These are phyloP conservation scores for Helicostylum pulchrum DNA, from an alignment of 192 early-diverging fungal species.

Conservation along the genomic window DNA sequence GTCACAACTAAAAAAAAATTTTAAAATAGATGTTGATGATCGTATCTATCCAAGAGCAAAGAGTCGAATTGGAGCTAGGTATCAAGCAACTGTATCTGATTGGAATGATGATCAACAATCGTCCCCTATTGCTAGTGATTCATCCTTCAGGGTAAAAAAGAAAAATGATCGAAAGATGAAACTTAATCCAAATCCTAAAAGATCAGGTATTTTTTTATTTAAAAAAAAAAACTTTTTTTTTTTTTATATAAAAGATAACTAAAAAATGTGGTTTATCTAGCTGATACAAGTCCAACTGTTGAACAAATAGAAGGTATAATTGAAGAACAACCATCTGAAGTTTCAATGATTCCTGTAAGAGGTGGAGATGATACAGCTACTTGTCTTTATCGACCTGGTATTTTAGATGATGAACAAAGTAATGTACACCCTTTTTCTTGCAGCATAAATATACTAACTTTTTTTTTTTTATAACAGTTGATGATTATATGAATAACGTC, in stretches of 20 bases:
- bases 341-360: not conserved
- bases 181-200: too few relatives aligned
- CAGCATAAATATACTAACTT: not conserved
- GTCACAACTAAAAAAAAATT: not conserved
- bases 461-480: constrained; percentile 32
- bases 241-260: too few relatives aligned
- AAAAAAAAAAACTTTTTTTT: too few relatives aligned
- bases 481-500: constrained; percentile 41
- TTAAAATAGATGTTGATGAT: constrained; percentile 59
- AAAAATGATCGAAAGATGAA: too few relatives aligned
- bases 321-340: too few relatives aligned
- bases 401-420: constrained; percentile 41
- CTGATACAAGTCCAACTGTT: too few relatives aligned
- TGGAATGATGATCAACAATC: too few relatives aligned
- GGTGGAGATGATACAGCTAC: constrained; percentile 37
- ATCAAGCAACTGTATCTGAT: constrained; percentile 75
- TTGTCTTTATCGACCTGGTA: constrained; percentile 34
- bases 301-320: not conserved
- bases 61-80: constrained; percentile 76
- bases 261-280: too few relatives aligned
- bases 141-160: too few relatives aligned
- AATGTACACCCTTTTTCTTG: not conserved
- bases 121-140: too few relatives aligned
- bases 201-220: too few relatives aligned
- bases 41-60: constrained; percentile 75